Base-by-base conservation (phyloP, 768 basidiomycete genomes). In the Aureoboletus auriporus region DNA sequence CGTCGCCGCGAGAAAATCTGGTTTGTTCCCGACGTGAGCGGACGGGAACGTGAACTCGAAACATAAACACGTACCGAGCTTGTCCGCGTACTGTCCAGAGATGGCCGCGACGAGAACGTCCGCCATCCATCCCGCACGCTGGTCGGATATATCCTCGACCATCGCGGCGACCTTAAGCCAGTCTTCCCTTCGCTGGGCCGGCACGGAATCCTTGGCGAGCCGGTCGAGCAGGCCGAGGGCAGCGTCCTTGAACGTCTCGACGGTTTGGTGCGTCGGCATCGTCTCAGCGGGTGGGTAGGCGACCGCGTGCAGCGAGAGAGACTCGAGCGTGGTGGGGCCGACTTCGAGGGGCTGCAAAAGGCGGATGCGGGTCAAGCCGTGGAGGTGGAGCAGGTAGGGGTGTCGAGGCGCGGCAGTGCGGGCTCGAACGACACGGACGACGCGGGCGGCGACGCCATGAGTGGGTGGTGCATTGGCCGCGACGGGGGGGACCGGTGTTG, bases 371-470 rank as follows among this genome's bases (percentile, higher is more conserved):
- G 82, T 74, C 39, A 89, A 69, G 37, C 89, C 89, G 38, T 85
- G 84, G 10, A 92, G 73, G 9, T 83, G 82, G 45, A 91, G 75
- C 14, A 85, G 67, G 64, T 84, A 87, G 7, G 83, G 76, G 50
- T 84, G 78, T 43, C 73, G 72, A 10, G 75, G 69, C 13, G 51
- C 29, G 13, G 67, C 27, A 42, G 78, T 75, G 42, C 80, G 74
- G 0, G 89, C 82, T 17, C 80, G 77, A 35, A 83, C 79, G 42
- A 92, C 73, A 10, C 87, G 79, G 6, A 85, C 70, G 36, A 92
- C 76, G 29, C 85, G 80, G 9, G 88, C 84, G 9, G 84, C 80
- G 8, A 82, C 82, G 1, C 84, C 89, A 73, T 78, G 83, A 36
- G 79, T 75, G 30, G 80, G 69, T 9, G 74, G 64, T 5, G 56